A percentile compares a stretch with the other conserved stretches of the same genome.
These are phyloP conservation scores for Umbelopsis sp. DNA, from an alignment of 192 early-diverging fungal genomes.

Conservation along the genomic window DNA sequence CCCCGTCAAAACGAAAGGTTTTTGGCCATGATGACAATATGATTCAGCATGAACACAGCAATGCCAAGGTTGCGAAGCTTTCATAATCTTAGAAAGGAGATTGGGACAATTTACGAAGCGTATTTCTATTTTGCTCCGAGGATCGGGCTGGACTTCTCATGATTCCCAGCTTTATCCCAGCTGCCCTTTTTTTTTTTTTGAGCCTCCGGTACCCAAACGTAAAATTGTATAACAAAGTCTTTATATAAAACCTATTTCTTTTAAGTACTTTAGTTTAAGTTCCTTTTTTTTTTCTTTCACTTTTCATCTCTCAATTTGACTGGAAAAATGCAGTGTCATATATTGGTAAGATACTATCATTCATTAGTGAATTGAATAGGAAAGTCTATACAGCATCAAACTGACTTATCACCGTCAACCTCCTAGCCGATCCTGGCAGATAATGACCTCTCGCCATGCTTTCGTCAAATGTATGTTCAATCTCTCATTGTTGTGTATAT, in stretches of 20 bases:
- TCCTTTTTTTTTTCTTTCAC: not conserved
- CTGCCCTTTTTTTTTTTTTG: not conserved
- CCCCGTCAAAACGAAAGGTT: not conserved
- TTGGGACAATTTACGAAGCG: not conserved
- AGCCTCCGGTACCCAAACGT: conserved; percentile 6
- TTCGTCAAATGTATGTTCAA: conserved; percentile 33
- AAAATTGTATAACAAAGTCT: not conserved
- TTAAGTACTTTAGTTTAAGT: not conserved
- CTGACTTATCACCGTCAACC: not conserved
- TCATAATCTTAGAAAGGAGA: not conserved
- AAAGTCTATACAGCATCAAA: not conserved
- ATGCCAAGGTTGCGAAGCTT: not conserved
- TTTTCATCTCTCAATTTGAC: not conserved
- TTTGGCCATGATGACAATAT: not conserved
- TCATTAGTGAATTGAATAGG: no score
- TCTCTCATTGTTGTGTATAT: not conserved
- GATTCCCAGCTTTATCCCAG: not conserved
- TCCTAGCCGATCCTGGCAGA: conserved; percentile 14
- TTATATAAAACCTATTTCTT: not conserved
- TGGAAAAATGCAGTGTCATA: conserved; percentile 14
- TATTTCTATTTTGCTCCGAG: not conserved
- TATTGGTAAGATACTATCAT: not conserved
- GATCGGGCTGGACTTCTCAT: not conserved
- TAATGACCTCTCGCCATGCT: conserved; percentile 32
- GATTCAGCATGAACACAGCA: not conserved